Evolutionary conservation across 2,329 filamentous ascomycete genomes (phyloP).

Genomic region (Epichloe scottii): DNA sequence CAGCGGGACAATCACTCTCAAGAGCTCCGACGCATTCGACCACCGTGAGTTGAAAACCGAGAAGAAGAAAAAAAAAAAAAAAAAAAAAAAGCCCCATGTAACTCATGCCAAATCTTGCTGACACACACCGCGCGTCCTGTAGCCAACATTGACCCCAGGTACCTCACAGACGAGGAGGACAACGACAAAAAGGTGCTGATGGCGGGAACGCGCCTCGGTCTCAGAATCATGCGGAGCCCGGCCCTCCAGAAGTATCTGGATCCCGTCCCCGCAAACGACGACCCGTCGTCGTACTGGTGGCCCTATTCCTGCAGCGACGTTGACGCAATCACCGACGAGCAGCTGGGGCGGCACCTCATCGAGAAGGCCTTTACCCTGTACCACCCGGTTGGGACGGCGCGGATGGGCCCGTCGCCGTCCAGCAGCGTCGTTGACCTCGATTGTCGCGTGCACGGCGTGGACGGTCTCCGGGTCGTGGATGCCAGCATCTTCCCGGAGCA

Average conservation of each 20-base stretch:
- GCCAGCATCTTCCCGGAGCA: constrained; percentile 38
- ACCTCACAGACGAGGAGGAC: constrained; percentile 9
- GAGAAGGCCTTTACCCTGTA: constrained; percentile 11
- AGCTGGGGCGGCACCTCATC: constrained; percentile 7
- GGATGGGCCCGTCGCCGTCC: constrained; percentile 8
- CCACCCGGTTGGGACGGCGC: constrained; percentile 10
- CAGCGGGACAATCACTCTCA: constrained; percentile 8
- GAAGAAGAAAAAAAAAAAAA: no score
- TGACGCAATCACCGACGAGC: constrained; percentile 10
- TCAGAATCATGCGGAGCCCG: constrained; percentile 8
- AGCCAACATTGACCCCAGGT: constrained; percentile 12
- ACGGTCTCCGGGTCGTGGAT: constrained; percentile 43
- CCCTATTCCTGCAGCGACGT: constrained; percentile 10
- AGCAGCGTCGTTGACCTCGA: constrained; percentile 29
- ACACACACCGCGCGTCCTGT: neutral
- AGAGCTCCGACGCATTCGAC: constrained; percentile 8
- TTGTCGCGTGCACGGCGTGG: constrained; percentile 40
- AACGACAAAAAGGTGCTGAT: constrained; percentile 11
- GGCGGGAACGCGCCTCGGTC: constrained; percentile 7
- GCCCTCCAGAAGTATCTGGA: constrained; percentile 8
- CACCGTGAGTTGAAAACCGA: constrained; percentile 8
- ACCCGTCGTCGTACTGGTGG: constrained; percentile 10
- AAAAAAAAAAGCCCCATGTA: rapidly evolving
- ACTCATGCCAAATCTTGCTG: neutral
- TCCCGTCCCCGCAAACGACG: constrained; percentile 7